These are phyloP conservation scores for Penicillium vulpinum DNA, from an alignment of 2,329 filamentous ascomycete species.

Conservation along the genomic window DNA sequence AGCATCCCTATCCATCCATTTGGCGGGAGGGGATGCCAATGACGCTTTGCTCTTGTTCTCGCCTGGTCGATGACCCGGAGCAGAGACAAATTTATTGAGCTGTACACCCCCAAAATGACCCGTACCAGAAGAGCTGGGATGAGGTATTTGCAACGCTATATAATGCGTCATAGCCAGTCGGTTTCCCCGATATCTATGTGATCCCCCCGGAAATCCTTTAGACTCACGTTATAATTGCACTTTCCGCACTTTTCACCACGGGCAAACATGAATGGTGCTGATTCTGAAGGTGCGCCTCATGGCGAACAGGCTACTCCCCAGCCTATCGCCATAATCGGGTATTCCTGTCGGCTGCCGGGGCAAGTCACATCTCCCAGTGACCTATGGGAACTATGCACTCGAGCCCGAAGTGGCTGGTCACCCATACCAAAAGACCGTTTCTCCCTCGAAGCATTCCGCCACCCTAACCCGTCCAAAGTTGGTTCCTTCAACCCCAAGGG, in stretches of 20 bases:
- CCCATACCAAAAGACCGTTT: constrained; percentile 25
- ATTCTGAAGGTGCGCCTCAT: constrained; percentile 5
- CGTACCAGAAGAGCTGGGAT: background rate
- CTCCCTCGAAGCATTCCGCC: constrained; percentile 21
- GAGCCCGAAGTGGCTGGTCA: constrained; percentile 24
- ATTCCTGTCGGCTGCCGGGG: constrained; percentile 28
- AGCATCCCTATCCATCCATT: too few relatives aligned
- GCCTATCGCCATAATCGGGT: constrained; percentile 29
- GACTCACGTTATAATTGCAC: background rate
- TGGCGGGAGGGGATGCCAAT: too few relatives aligned
- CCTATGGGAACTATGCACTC: constrained; percentile 27
- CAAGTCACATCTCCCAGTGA: constrained; percentile 24
- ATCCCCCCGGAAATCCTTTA: background rate
- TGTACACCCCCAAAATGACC: background rate
- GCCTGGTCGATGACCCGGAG: background rate
- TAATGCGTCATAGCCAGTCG: background rate
- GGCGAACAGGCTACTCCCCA: constrained; percentile 6
- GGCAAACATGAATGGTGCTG: constrained; percentile 12
- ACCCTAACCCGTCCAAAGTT: constrained; percentile 25
- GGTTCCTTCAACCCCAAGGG: constrained; percentile 24
- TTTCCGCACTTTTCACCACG: background rate
- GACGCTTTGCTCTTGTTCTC: too few relatives aligned
- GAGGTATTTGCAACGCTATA: constrained; percentile 4
- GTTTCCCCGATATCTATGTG: background rate
- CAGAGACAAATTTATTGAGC: constrained; percentile 1